phyloP scores from a whole-genome alignment of 2,329 filamentous ascomycete genomes.

The Ilyonectria mors-panacis region DNA sequence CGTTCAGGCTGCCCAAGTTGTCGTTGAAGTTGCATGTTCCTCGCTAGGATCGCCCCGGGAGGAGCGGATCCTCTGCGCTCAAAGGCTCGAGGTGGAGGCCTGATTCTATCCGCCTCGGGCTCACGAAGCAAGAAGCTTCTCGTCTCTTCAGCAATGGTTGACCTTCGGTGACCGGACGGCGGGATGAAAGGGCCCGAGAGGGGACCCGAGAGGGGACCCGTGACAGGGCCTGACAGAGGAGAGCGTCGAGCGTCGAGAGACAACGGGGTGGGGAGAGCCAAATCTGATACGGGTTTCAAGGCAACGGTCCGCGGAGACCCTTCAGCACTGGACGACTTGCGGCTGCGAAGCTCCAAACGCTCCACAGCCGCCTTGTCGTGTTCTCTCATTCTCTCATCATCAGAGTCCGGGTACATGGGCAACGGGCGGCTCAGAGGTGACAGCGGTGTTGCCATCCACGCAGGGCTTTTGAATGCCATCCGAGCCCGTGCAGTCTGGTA shows the following conservation, averaged over 20 bases:
- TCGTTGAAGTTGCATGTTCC: constrained; percentile 43
- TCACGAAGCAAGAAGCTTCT: constrained; percentile 37
- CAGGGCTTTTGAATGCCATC: constrained; percentile 40
- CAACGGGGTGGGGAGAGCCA: constrained; percentile 28
- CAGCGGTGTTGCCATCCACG: constrained; percentile 40
- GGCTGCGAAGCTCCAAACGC: constrained; percentile 27
- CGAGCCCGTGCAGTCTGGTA: constrained; percentile 29
- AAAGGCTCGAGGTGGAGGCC: constrained; percentile 7
- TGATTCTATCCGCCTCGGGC: constrained; percentile 6
- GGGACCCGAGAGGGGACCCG: constrained; percentile 41
- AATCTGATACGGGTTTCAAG: constrained; percentile 36
- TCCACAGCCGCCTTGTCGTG: constrained; percentile 38
- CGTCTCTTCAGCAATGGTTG: constrained; percentile 41
- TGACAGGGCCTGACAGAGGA: constrained; percentile 43
- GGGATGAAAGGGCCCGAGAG: constrained; percentile 40
- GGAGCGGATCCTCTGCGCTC: constrained; percentile 44
- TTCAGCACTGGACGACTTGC: constrained; percentile 27
- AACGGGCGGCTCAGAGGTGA: constrained; percentile 39
- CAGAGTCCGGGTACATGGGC: constrained; percentile 36
- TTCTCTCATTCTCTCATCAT: constrained; percentile 35
- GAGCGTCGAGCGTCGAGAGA: constrained; percentile 28
- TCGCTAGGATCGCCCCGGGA: constrained; percentile 27
- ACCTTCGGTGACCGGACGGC: constrained; percentile 21
- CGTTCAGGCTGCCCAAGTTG: constrained; percentile 44
- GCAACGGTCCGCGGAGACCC: constrained; percentile 26